phyloP scores from a whole-genome alignment of 345 rosid species.

The Pelargonium nanum region DNA sequence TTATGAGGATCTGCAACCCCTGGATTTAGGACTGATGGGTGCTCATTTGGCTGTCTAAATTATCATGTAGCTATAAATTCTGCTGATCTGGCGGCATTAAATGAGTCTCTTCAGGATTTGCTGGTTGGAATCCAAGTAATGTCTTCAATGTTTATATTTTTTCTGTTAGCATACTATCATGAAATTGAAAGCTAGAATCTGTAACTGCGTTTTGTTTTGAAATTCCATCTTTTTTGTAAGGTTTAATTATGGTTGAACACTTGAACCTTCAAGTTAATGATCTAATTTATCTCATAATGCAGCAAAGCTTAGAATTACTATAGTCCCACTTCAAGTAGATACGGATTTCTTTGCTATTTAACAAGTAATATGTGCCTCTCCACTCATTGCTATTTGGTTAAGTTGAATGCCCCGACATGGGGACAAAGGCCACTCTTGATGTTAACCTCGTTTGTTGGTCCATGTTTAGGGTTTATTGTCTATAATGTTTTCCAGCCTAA shows the following conservation, averaged over 20 bases:
- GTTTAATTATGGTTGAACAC: not conserved
- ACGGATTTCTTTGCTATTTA: too few relatives aligned
- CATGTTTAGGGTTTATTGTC: not conserved
- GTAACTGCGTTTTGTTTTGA: not conserved
- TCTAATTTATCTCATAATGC: not conserved
- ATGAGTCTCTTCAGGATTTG: slow-evolving; percentile 91
- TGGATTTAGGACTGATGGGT: not conserved
- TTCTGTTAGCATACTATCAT: not conserved
- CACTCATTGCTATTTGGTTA: too few relatives aligned
- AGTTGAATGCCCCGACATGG: not conserved
- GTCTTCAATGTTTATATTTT: slow-evolving; percentile 1
- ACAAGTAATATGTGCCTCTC: too few relatives aligned
- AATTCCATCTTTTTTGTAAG: not conserved
- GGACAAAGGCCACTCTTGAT: not conserved
- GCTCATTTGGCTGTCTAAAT: not conserved
- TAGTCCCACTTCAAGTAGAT: not conserved
- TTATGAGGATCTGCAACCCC: slow-evolving; percentile 9
- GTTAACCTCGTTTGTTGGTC: not conserved
- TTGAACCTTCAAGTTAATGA: too few relatives aligned
- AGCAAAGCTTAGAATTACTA: not conserved
- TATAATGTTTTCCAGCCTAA: not conserved
- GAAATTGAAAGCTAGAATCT: not conserved
- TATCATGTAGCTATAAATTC: slow-evolving; percentile 44
- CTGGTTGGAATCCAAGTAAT: slow-evolving; percentile 94
- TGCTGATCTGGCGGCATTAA: slow-evolving; percentile 67